Evolutionary conservation across 148 eudicot species (phyloP).

Genomic region (Fagopyrum tataricum): DNA sequence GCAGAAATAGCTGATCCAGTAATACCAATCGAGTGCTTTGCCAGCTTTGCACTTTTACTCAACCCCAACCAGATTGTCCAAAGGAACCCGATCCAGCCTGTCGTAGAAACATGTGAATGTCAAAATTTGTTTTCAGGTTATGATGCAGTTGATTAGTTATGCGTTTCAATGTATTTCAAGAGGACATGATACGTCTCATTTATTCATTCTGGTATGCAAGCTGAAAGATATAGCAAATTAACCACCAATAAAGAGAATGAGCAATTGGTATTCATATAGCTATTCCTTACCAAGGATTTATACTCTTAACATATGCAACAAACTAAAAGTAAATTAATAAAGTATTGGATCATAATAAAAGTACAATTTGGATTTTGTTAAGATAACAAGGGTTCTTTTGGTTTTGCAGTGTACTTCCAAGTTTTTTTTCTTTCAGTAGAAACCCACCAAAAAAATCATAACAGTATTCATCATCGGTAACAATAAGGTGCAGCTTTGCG

Average conservation of each 20-base stretch:
- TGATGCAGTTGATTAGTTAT: not conserved
- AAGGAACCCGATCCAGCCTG: constrained; percentile 89
- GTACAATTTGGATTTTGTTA: not conserved
- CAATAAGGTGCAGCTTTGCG: not conserved
- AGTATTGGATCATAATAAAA: not conserved
- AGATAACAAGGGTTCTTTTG: not conserved
- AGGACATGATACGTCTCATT: not conserved
- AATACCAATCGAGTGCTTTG: constrained; percentile 38
- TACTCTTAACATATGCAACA: not conserved
- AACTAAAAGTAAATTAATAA: too few relatives aligned
- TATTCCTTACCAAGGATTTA: not conserved
- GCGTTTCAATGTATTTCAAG: not conserved
- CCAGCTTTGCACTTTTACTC: constrained; percentile 43
- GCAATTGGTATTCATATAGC: not conserved
- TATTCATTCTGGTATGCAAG: not conserved
- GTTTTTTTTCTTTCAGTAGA: not conserved
- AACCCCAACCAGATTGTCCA: constrained; percentile 50
- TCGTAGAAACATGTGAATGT: not conserved
- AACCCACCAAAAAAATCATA: not conserved
- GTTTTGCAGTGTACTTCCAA: not conserved
- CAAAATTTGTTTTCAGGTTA: not conserved
- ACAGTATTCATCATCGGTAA: not conserved
- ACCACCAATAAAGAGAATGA: not conserved
- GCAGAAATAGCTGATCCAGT: constrained; percentile 61
- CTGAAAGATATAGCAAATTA: not conserved